Evolutionary conservation across 208 protist species (phyloP).

Genomic region (Plasmodiophora brassicae): DNA sequence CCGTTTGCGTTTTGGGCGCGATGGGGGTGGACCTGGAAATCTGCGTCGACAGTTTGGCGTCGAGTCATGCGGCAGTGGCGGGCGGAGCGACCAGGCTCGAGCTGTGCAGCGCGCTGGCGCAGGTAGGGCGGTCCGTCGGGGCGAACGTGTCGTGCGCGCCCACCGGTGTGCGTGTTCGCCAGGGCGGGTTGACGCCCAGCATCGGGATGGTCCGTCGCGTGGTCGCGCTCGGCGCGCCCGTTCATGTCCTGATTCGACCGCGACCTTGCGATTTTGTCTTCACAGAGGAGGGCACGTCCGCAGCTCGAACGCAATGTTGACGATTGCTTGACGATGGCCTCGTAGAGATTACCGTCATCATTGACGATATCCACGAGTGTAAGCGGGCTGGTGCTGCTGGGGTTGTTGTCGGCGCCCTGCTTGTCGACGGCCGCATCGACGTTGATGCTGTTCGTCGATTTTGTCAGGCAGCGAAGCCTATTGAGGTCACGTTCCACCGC

Average conservation of each 20-base stretch:
- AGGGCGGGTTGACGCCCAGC: background rate
- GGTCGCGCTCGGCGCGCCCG: background rate
- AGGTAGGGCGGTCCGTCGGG: too few relatives aligned
- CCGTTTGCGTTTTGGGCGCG: too few relatives aligned
- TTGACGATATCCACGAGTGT: background rate
- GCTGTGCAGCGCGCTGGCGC: background rate
- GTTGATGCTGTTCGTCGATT: background rate
- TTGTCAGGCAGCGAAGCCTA: background rate
- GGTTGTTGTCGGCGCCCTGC: background rate
- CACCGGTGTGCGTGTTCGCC: too few relatives aligned
- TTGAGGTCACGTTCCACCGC: conserved; percentile 8
- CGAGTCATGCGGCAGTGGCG: background rate
- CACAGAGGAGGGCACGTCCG: background rate
- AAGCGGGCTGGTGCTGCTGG: background rate
- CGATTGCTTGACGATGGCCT: background rate
- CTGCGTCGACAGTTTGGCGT: background rate
- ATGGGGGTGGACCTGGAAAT: background rate
- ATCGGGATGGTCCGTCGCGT: background rate
- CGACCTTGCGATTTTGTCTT: background rate
- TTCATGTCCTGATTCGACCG: background rate
- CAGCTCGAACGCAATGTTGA: background rate
- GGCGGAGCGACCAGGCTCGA: background rate
- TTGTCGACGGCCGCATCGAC: background rate
- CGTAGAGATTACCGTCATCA: background rate
- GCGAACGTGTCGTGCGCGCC: too few relatives aligned